Evolutionary conservation across 345 rosid genomes (phyloP).

Genomic region (Citrus cavaleriei): DNA sequence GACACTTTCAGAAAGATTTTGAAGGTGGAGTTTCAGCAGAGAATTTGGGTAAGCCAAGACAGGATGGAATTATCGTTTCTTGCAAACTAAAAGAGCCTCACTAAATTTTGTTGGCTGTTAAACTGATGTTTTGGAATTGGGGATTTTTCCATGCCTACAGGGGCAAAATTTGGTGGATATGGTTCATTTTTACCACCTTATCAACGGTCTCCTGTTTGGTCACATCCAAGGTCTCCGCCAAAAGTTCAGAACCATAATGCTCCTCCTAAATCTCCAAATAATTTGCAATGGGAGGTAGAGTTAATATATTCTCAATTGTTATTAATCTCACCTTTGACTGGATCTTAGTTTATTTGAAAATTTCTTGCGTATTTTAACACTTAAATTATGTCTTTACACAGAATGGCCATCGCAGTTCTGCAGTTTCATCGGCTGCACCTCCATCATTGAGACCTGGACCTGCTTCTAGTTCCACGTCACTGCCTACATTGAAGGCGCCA

Average conservation of each 20-base stretch:
- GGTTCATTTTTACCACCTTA: slow-evolving; percentile 90
- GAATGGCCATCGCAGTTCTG: slow-evolving; percentile 44
- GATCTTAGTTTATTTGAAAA: slow-evolving; percentile 13
- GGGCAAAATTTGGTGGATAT: slow-evolving; percentile 93
- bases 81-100: slow-evolving; percentile 21
- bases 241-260: slow-evolving; percentile 42
- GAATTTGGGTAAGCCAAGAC: slow-evolving; percentile 73
- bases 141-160: slow-evolving; percentile 42
- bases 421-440: slow-evolving; percentile 36
- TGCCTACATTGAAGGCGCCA: slow-evolving; percentile 36
- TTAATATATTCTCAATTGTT: background rate
- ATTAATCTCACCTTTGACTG: slow-evolving; percentile 1
- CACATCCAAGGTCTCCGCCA: slow-evolving; percentile 58
- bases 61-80: slow-evolving; percentile 25
- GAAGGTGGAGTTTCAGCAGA: slow-evolving; percentile 97
- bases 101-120: slow-evolving; percentile 17
- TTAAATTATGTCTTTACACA: slow-evolving; percentile 27
- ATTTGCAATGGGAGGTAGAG: slow-evolving; percentile 63
- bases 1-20: slow-evolving; percentile 94
- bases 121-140: slow-evolving; percentile 22
- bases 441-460: slow-evolving; percentile 43
- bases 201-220: slow-evolving; percentile 72
- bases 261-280: slow-evolving; percentile 55
- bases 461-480: slow-evolving; percentile 26
- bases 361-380: slow-evolving; percentile 15